Conservation (phyloP, 352 stramenopile species). For the Chrysophaeum taylorii region DNA sequence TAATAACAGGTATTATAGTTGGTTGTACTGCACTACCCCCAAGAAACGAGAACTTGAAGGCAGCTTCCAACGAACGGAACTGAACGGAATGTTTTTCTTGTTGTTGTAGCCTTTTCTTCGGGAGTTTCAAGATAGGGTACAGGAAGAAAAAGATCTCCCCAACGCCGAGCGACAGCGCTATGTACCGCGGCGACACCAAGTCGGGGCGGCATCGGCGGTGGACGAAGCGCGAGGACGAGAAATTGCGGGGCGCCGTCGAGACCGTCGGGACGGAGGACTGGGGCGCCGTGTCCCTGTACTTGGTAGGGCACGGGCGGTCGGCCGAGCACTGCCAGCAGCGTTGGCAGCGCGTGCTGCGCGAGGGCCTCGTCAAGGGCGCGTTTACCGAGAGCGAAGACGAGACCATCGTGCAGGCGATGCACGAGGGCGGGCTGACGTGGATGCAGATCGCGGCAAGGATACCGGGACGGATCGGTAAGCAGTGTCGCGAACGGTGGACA, state of each 20-base stretch:
- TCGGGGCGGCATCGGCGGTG: too few relatives aligned
- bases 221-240: constrained; percentile 45
- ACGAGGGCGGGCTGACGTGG: neutral
- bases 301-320: constrained; percentile 12
- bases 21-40: too few relatives aligned
- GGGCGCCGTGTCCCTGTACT: neutral
- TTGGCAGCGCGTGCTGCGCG: constrained; percentile 25
- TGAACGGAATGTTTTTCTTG: too few relatives aligned
- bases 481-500: constrained; percentile 87
- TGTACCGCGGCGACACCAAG: too few relatives aligned
- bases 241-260: constrained; percentile 20
- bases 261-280: constrained; percentile 11
- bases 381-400: constrained; percentile 30
- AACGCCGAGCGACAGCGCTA: too few relatives aligned
- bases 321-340: constrained; percentile 25
- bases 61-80: too few relatives aligned
- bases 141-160: too few relatives aligned
- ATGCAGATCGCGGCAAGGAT: constrained; percentile 41
- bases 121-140: too few relatives aligned
- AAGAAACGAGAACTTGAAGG: too few relatives aligned
- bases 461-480: constrained; percentile 77
- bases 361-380: constrained; percentile 29
- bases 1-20: too few relatives aligned
- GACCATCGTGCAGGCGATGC: constrained; percentile 26
- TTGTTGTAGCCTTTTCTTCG: too few relatives aligned